Base-by-base conservation (phyloP, 1,284 basidiomycete species). In the Ceratobasidium sp. region DNA sequence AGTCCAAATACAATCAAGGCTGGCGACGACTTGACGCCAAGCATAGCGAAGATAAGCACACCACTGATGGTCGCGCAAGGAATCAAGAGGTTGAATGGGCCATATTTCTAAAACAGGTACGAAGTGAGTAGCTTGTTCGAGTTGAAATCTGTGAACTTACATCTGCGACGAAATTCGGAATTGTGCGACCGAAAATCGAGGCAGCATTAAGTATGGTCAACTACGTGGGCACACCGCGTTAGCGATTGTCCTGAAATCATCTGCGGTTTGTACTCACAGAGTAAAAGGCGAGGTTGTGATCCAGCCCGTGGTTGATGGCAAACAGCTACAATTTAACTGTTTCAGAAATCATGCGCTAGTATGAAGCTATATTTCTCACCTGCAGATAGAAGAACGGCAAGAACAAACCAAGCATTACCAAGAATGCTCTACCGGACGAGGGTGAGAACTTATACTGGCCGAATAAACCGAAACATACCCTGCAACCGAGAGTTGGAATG, bases 1-100 rank as follows among this genome's bases (percentile, higher is more conserved):
- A 79, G 51, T 17, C 54, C 64, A 33, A 78, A 80, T 10, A 71
- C 67, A 49, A 80, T 56, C 15, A 76, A 45, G 0, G 78, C 75
- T 0, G 39, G 69, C 0, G 77, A 75, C 10, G 42, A 67, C 8
- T 75, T 78, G 28, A 76, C 69, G 23, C 76, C 76, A 51, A 77
- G 56, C 49, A 77, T 68, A 51, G 76, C 63, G 26, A 77, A 77
- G 0, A 77, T 61, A 7, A 77, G 54, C 0, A 47, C 51, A 33
- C 69, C 76, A 15, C 63, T 39, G 8, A 74, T 67, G 28, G 63
- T 35, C 8, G 76, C 37, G 33, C 54, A 58, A 28, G 76, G 69
- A 35, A 77, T 77, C 35, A 77, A 39, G 20, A 77, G 63, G 58
- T 73, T 77, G 54, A 74, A 60, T 10, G 69, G 69, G 13, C 76